These are phyloP conservation scores for Colletotrichum lupini DNA, from an alignment of 2,329 filamentous ascomycete genomes.

Conservation along the genomic window DNA sequence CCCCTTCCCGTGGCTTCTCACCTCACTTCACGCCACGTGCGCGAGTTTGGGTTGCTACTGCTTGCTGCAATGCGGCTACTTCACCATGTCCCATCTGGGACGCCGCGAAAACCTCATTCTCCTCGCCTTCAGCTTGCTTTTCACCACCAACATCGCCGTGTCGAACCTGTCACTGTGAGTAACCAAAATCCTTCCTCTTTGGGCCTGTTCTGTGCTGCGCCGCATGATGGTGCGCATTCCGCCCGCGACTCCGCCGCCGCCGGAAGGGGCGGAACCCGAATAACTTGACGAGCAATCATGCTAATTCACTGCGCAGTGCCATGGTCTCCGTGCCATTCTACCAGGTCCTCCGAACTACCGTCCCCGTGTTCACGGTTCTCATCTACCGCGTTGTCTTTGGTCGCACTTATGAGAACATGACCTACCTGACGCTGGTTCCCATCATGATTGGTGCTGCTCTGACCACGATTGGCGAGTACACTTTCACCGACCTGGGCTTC, in stretches of 20 bases:
- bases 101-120: constrained; percentile 65
- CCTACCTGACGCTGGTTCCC: constrained; percentile 70
- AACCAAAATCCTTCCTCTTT: neutral
- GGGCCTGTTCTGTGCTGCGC: neutral
- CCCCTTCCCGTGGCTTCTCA: constrained; percentile 70
- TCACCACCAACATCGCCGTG: constrained; percentile 72
- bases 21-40: constrained; percentile 67
- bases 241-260: constrained; percentile 3
- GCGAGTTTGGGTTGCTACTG: constrained; percentile 66
- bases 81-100: constrained; percentile 63
- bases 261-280: constrained; percentile 3
- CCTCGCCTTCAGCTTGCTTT: constrained; percentile 68
- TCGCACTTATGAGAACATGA: constrained; percentile 64
- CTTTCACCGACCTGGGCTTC: constrained; percentile 68
- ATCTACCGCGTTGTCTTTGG: constrained; percentile 68
- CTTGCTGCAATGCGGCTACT: constrained; percentile 62
- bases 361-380: constrained; percentile 70
- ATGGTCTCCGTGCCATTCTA: constrained; percentile 75
- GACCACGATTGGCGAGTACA: constrained; percentile 72
- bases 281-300: neutral
- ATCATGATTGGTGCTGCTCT: constrained; percentile 69
- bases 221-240: neutral
- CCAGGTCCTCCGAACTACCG: constrained; percentile 71
- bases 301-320: constrained; percentile 41
- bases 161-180: constrained; percentile 70